Conservation (phyloP, 2,329 filamentous ascomycete species). For the Pseudogymnoascus sp. region DNA sequence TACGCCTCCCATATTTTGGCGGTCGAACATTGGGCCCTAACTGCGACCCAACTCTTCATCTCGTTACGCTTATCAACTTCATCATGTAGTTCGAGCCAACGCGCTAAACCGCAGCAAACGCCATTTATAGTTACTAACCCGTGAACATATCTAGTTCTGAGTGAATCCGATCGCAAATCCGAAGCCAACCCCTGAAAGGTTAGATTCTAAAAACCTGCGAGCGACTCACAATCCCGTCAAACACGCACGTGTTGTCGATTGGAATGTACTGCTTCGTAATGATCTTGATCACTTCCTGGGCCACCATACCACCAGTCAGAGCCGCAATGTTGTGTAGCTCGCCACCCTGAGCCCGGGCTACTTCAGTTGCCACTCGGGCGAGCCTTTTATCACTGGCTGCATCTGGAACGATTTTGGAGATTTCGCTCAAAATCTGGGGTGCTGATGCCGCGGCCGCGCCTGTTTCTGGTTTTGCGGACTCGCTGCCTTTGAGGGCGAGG, state of each 20-base stretch:
- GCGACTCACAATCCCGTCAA: conserved; percentile 43
- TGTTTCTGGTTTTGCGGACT: conserved; percentile 28
- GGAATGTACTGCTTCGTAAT: conserved; percentile 66
- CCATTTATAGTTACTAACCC: not conserved
- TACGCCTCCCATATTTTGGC: not conserved
- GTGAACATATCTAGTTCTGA: not conserved
- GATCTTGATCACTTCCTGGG: conserved; percentile 95
- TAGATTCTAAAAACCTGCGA: not conserved
- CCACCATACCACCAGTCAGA: conserved; percentile 80
- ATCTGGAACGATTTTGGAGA: conserved; percentile 38
- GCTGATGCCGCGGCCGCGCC: conserved; percentile 34
- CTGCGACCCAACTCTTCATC: not conserved
- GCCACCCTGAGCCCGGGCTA: conserved; percentile 68
- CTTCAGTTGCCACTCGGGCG: conserved; percentile 51
- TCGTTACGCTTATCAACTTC: not conserved
- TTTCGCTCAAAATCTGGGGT: conserved; percentile 45
- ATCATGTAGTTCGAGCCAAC: not conserved
- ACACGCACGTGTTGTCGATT: conserved; percentile 63
- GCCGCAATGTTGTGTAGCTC: conserved; percentile 92
- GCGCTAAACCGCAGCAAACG: not conserved
- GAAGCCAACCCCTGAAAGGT: not conserved
- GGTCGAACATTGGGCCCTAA: not conserved
- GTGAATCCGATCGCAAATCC: not conserved
- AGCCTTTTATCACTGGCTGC: conserved; percentile 44
- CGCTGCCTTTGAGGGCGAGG: conserved; percentile 52